Percentiles rank a stretch among this genome's conserved stretches.
Conservation (phyloP, 371 early-diverging fungal genomes). For the Rhizopus sp. region DNA sequence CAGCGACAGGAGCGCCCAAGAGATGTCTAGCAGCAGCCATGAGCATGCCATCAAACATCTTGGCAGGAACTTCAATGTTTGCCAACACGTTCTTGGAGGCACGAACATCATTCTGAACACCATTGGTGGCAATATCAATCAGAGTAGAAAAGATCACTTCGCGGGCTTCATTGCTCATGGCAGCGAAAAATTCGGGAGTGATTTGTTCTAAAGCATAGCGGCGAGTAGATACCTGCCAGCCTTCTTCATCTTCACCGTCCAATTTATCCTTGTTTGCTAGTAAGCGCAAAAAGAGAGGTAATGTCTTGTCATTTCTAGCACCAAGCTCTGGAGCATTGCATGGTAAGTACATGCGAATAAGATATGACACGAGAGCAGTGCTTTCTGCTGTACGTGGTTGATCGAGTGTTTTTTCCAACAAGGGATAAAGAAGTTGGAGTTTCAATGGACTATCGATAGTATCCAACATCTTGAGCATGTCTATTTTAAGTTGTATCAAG, state of each 20-base stretch:
- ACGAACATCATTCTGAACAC: slow-evolving; percentile 60
- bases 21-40: slow-evolving; percentile 27
- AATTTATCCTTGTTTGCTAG: slow-evolving; percentile 39
- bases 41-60: slow-evolving; percentile 36
- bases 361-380: slow-evolving; percentile 47
- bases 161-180: slow-evolving; percentile 48
- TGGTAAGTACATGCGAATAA: slow-evolving; percentile 68
- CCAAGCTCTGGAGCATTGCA: slow-evolving; percentile 52
- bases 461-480: slow-evolving; percentile 58
- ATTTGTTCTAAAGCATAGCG: slow-evolving; percentile 63
- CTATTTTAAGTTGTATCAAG: slow-evolving; percentile 45
- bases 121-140: slow-evolving; percentile 67
- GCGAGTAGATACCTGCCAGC: slow-evolving; percentile 58
- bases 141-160: slow-evolving; percentile 60
- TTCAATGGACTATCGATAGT: slow-evolving; percentile 60
- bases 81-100: slow-evolving; percentile 61
- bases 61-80: slow-evolving; percentile 56
- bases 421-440: slow-evolving; percentile 64
- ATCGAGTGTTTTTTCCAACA: slow-evolving; percentile 54
- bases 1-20: slow-evolving; percentile 12
- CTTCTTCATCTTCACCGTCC: slow-evolving; percentile 52
- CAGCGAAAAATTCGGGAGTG: slow-evolving; percentile 54
- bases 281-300: slow-evolving; percentile 52
- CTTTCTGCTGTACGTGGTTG: slow-evolving; percentile 31
- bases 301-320: slow-evolving; percentile 47